Evolutionary conservation across 1,139 yeast species (phyloP).

Genomic region (Debaryomycetaceae sp.): DNA sequence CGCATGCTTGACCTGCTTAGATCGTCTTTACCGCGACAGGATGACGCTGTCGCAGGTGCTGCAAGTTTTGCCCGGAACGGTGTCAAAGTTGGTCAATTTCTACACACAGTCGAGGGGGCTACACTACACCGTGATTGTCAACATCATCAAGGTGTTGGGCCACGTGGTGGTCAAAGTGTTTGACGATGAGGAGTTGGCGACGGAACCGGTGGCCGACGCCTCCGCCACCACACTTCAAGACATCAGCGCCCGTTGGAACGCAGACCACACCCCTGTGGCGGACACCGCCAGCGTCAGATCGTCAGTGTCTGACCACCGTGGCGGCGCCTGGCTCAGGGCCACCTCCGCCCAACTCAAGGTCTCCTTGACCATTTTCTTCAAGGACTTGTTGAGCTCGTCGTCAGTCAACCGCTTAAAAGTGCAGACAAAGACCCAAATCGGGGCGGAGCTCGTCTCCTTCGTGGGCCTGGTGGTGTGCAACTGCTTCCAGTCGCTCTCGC

Average conservation of each 20-base stretch:
- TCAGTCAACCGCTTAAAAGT: constrained; percentile 16
- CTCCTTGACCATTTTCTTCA: constrained; percentile 34
- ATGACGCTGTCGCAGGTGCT: constrained; percentile 30
- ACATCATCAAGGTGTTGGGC: constrained; percentile 20
- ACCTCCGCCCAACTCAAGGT: constrained; percentile 58
- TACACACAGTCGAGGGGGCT: constrained; percentile 19
- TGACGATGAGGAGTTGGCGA: constrained; percentile 21
- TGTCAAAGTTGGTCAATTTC: constrained; percentile 30
- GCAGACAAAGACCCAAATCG: constrained; percentile 20
- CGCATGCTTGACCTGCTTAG: constrained; percentile 14
- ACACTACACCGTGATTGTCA: constrained; percentile 21
- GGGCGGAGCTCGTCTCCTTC: constrained; percentile 20
- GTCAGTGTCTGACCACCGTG: constrained; percentile 31
- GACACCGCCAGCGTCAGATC: constrained; percentile 7
- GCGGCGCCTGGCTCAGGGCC: constrained; percentile 59
- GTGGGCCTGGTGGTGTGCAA: constrained; percentile 18
- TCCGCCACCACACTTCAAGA: constrained; percentile 15
- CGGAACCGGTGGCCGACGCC: constrained; percentile 12
- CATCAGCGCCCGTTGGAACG: constrained; percentile 18
- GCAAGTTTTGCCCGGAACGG: constrained; percentile 37
- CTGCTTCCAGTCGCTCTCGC: constrained; percentile 32
- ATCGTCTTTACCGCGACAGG: constrained; percentile 12
- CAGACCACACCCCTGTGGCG: constrained; percentile 8
- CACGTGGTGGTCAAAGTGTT: constrained; percentile 23
- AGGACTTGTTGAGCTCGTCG: constrained; percentile 16